Conservation (phyloP, 148 eudicot genomes). For the Camellia lanceoleosa region DNA sequence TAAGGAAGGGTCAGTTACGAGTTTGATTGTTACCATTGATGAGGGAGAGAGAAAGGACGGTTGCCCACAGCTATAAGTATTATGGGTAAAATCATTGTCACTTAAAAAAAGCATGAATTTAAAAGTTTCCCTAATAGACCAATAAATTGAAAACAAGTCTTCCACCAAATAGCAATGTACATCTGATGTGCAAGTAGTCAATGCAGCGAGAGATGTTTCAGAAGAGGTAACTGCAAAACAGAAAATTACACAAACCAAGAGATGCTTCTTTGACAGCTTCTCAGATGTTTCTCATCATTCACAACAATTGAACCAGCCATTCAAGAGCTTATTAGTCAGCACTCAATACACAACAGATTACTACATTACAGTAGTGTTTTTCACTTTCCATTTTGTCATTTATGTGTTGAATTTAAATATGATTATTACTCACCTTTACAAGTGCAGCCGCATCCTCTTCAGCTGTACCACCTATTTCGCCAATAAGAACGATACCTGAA, state of each 20-base stretch:
- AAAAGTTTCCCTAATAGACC: not conserved
- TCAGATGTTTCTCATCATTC: not conserved
- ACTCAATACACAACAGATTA: not conserved
- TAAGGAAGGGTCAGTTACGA: too few relatives aligned
- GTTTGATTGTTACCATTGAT: too few relatives aligned
- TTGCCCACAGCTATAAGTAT: not conserved
- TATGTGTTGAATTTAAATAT: not conserved
- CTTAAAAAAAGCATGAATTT: not conserved
- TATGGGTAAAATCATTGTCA: not conserved
- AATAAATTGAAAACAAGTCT: not conserved
- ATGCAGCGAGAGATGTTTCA: not conserved
- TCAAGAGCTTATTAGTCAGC: not conserved
- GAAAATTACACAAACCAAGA: not conserved
- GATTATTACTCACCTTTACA: slow-evolving; percentile 58
- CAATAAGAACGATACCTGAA: slow-evolving; percentile 90
- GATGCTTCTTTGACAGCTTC: not conserved
- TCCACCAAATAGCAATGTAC: not conserved
- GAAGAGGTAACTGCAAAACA: not conserved
- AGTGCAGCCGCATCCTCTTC: slow-evolving; percentile 99
- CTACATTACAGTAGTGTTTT: not conserved
- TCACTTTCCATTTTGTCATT: not conserved
- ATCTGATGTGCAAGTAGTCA: not conserved
- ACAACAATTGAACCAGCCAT: not conserved
- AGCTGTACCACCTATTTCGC: slow-evolving; percentile 98
- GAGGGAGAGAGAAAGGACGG: not conserved